Base-by-base conservation (phyloP, 2,329 filamentous ascomycete species). In the Trichoderma hamatum region DNA sequence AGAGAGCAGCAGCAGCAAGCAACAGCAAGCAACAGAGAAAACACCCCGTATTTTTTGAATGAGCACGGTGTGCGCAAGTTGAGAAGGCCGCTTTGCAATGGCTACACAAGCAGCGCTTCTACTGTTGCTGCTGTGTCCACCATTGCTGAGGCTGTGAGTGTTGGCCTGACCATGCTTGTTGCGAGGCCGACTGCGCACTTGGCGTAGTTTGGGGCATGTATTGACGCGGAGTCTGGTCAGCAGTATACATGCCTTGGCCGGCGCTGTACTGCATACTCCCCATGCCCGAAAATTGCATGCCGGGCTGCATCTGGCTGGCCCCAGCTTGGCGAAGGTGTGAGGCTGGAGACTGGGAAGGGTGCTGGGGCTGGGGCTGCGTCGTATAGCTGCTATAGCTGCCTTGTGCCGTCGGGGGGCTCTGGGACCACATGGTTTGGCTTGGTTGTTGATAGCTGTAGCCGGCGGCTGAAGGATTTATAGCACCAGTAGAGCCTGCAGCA, bases 191-290 rank as follows among this genome's bases (percentile, higher is more conserved):
- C 19, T 85, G 84, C 13, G 80, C 79, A 4, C 80, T 80, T 4
- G 88, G 79, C 73, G 85, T 80, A 78, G 85, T 81, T 79, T 89
- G 84, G 74, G 90, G 88, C 87, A 93, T 86, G 81, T 90, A 91
- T 75, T 89, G 86, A 64, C 89, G 83, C 4, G 87, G 85, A 1
- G 87, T 89, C 78, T 89, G 88, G 58, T 91, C 89, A 32, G 87
- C 80, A 21, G 86, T 81, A 73, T 89, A 89, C 74, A 90, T 86
- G 63, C 83, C 84, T 73, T 88, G 86, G 9, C 84, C 82, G 30
- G 85, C 82, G 43, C 83, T 82, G 74, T 90, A 89, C 39, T 83
- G 82, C 78, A 90, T 84, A 52, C 84, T 84, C 51, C 85, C 85
- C 85, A 90, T 89, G 32, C 84, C 85, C n/a, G 87, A 84, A 74